Conservation (phyloP, 495 filamentous ascomycete species). For the Neurospora sp. region DNA sequence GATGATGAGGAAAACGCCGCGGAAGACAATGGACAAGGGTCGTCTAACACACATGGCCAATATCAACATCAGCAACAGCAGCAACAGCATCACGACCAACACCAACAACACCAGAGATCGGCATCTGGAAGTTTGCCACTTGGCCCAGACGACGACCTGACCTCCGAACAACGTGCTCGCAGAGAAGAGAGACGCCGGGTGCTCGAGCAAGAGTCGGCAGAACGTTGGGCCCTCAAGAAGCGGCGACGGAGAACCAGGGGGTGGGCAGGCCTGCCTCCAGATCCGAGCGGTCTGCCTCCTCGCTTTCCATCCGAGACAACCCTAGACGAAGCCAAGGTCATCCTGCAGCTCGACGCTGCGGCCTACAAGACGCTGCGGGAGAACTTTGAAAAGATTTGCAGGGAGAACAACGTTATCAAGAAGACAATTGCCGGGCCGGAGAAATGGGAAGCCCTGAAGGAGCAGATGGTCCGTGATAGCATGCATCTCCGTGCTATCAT, state of each 20-base stretch:
- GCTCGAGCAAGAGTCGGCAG: slow-evolving; percentile 53
- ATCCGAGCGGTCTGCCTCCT: slow-evolving; percentile 57
- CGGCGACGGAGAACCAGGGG: slow-evolving; percentile 61
- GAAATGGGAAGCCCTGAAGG: slow-evolving; percentile 62
- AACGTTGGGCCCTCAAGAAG: slow-evolving; percentile 55
- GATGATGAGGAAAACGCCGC: not conserved
- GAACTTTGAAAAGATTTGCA: slow-evolving; percentile 60
- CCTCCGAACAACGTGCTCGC: slow-evolving; percentile 44
- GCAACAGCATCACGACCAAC: not conserved
- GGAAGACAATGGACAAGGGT: not conserved
- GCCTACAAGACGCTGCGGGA: slow-evolving; percentile 54
- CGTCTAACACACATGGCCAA: not conserved
- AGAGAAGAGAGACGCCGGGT: slow-evolving; percentile 45
- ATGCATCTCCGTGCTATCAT: slow-evolving; percentile 59
- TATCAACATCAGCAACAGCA: not conserved
- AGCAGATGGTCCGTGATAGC: slow-evolving; percentile 54
- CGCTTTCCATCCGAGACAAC: slow-evolving; percentile 76
- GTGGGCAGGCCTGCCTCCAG: slow-evolving; percentile 63
- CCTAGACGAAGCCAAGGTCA: slow-evolving; percentile 65
- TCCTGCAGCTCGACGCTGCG: slow-evolving; percentile 51
- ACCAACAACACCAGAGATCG: not conserved
- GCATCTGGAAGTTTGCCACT: slow-evolving; percentile 7
- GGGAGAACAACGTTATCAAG: slow-evolving; percentile 53
- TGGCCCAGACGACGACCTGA: slow-evolving; percentile 28
- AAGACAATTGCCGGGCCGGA: slow-evolving; percentile 66